Percentiles rank a stretch among this genome's conserved stretches.
phyloP scores from a whole-genome alignment of 371 early-diverging fungal species.

The Mortierella sp. region DNA sequence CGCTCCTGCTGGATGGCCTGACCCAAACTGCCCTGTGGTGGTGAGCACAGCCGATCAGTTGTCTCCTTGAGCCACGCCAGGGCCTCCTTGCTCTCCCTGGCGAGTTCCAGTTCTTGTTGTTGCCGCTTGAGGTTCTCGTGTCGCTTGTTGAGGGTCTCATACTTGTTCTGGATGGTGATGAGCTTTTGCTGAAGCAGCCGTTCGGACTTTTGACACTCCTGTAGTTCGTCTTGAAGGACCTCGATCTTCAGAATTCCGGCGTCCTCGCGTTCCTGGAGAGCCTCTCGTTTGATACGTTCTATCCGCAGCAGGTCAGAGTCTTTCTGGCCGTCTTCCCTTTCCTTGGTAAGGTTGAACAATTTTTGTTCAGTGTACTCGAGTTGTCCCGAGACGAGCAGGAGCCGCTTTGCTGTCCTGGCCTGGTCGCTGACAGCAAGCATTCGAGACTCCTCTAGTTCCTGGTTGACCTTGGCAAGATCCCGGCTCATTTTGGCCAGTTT shows the following conservation, averaged over 20 bases:
- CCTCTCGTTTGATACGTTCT: constrained; percentile 41
- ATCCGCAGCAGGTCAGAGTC: constrained; percentile 42
- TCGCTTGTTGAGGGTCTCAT: constrained; percentile 42
- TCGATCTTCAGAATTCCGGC: constrained; percentile 41
- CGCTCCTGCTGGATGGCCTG: constrained; percentile 38
- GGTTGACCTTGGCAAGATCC: constrained; percentile 46
- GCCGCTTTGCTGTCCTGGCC: constrained; percentile 44
- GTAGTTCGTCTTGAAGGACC: constrained; percentile 42
- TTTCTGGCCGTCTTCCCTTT: constrained; percentile 32
- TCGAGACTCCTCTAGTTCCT: constrained; percentile 45
- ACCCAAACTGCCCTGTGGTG: constrained; percentile 34
- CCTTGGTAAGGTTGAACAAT: constrained; percentile 39
- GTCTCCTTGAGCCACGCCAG: constrained; percentile 57
- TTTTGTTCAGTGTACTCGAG: constrained; percentile 53
- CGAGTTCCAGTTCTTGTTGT: constrained; percentile 53
- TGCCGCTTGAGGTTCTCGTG: constrained; percentile 52
- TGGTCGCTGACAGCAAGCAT: constrained; percentile 49
- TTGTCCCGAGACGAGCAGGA: constrained; percentile 45
- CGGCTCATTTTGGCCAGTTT: constrained; percentile 45
- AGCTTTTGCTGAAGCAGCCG: constrained; percentile 38
- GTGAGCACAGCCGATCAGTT: constrained; percentile 47
- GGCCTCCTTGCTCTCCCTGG: constrained; percentile 55
- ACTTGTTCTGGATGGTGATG: constrained; percentile 36
- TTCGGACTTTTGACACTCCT: constrained; percentile 47
- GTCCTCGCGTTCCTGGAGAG: constrained; percentile 52